Evolutionary conservation across 768 basidiomycete species (phyloP).

Genomic region (Lentinula sp.): DNA sequence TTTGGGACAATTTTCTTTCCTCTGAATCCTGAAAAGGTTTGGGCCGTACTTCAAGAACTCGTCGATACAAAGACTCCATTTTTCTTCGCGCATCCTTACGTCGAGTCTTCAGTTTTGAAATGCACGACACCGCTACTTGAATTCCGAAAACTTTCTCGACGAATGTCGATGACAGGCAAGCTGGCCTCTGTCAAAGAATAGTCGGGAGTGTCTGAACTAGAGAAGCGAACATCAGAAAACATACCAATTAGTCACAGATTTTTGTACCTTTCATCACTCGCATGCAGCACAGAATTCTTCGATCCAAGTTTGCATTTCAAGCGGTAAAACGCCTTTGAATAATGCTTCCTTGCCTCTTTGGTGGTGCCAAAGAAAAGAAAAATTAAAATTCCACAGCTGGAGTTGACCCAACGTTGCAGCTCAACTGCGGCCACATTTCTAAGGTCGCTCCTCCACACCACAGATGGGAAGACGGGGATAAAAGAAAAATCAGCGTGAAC

Average conservation of each 20-base stretch:
- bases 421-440: background rate
- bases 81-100: background rate
- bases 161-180: background rate
- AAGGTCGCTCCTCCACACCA: background rate
- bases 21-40: background rate
- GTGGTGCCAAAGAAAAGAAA: background rate
- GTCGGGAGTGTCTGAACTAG: background rate
- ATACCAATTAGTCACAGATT: background rate
- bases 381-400: background rate
- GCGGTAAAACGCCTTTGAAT: background rate
- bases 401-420: background rate
- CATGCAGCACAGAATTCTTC: background rate
- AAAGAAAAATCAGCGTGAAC: constrained; percentile 26
- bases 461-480: constrained; percentile 11
- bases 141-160: background rate
- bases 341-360: background rate
- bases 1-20: background rate
- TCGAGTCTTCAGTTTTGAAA: background rate
- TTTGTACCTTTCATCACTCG: background rate
- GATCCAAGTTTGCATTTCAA: background rate
- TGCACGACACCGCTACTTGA: background rate
- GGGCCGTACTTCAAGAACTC: background rate
- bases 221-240: background rate
- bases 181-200: background rate
- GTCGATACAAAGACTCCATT: background rate